Base-by-base conservation (phyloP, 2,329 filamentous ascomycete species). In the Fusarium marasasianum region DNA sequence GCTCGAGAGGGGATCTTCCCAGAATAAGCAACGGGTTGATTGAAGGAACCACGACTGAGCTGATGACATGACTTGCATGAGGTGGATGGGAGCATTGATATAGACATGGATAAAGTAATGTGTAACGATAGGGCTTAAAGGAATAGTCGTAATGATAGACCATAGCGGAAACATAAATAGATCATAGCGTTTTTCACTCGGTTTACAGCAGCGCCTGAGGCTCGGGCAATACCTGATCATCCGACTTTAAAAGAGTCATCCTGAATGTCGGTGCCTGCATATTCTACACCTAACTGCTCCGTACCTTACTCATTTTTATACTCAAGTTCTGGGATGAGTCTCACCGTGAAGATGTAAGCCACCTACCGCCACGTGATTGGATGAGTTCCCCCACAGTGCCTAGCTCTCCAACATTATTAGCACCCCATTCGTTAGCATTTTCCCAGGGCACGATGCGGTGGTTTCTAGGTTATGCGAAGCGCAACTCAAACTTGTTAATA, bases 11-110 rank as follows among this genome's bases (percentile, higher is more conserved):
- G 76, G 73, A 29, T 40, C 66, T 37, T 79, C 75, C 35, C 69
- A 66, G 9, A 79, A 75, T 37, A 79, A 79, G 54, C 69, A 58
- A 38, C 63, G 77, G 12, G 76, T 79, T 50, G 77, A 79, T 60
- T 79, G 61, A 62, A 69, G 8, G 54, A 31, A 43, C 37, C 41
- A 66, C 31, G 55, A 68, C 31, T 26, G 26, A 38, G 53, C n/a
- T 44, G 43, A 70, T 50, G 55, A 24, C 24, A 63, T 29, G 33
- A 54, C 17, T 40, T 35, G n/a, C 54, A 67, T 65, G 58, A 48
- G 66, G 31, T 31, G 37, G 54, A 50, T 40, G 10, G 58, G 22
- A 58, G 10, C 15, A 47, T 44, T 43, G 29, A 48, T 40, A 55
- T 50, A 57, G 54, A 62, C 18, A 45, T 64, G 53, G 48, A 55